A percentile compares a stretch with the other conserved stretches of the same genome.
phyloP scores from a whole-genome alignment of 148 eudicot genomes.

The Dianthus caryophyllus region DNA sequence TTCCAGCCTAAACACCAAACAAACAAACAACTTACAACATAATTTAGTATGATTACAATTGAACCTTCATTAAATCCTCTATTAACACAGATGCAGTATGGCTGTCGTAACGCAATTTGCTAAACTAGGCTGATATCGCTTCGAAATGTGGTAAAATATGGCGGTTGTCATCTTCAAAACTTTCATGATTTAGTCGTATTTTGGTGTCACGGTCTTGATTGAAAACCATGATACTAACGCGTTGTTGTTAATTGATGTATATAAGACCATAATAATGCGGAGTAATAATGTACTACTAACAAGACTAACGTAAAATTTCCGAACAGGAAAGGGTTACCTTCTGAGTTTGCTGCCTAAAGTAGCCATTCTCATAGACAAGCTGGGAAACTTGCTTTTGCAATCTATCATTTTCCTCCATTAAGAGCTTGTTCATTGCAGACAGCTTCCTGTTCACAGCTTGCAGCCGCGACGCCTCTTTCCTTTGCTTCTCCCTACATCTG shows the following conservation, averaged over 20 bases:
- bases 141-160: too few relatives aligned
- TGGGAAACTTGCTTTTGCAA: constrained; percentile 93
- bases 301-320: background rate
- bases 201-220: too few relatives aligned
- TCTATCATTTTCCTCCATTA: constrained; percentile 97
- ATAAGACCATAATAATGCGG: background rate
- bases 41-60: background rate
- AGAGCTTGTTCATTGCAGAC: constrained; percentile 90
- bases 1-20: constrained; percentile 45
- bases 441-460: constrained; percentile 93
- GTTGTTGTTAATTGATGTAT: too few relatives aligned
- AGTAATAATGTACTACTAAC: background rate
- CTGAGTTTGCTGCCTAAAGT: constrained; percentile 74
- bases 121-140: too few relatives aligned
- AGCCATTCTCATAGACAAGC: constrained; percentile 88
- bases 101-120: too few relatives aligned
- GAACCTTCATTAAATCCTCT: too few relatives aligned
- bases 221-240: too few relatives aligned
- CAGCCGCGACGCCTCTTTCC: constrained; percentile 87
- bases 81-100: too few relatives aligned
- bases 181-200: too few relatives aligned
- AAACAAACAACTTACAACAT: background rate
- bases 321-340: constrained; percentile 37
- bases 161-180: too few relatives aligned
- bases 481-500: constrained; percentile 96